A percentile compares a stretch with the other conserved stretches of the same genome.
Evolutionary conservation across 208 protist species (phyloP).

Genomic region (Zelonia costaricensis): DNA sequence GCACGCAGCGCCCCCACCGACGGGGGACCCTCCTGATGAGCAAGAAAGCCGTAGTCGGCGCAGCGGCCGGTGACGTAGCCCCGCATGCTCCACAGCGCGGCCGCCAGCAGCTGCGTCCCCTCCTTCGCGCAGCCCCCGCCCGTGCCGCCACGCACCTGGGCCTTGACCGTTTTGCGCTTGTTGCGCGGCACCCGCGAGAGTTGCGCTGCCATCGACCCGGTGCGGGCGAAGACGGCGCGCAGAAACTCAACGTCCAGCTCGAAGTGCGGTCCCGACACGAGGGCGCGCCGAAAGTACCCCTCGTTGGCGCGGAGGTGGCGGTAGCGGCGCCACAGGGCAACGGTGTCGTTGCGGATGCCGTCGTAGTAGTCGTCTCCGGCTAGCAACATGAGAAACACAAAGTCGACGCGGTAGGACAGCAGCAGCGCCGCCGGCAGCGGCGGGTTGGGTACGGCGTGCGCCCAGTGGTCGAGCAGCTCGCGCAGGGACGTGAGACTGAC

Average conservation of each 20-base stretch:
- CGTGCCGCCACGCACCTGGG: constrained; percentile 21
- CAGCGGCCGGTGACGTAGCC: constrained; percentile 52
- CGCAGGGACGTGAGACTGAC: constrained; percentile 46
- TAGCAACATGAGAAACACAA: constrained; percentile 81
- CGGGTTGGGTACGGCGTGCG: constrained; percentile 40
- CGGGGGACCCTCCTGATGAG: constrained; percentile 15
- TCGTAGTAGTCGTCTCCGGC: constrained; percentile 80
- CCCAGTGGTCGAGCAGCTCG: constrained; percentile 78
- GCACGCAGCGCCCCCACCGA: constrained; percentile 35
- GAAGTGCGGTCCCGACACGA: constrained; percentile 42
- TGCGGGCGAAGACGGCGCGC: constrained; percentile 31
- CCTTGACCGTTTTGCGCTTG: constrained; percentile 41
- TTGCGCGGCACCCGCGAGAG: constrained; percentile 31
- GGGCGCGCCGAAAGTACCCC: constrained; percentile 52
- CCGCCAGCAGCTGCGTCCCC: constrained; percentile 58
- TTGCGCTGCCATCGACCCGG: constrained; percentile 7
- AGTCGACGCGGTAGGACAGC: constrained; percentile 82
- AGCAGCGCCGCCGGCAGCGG: constrained; percentile 47
- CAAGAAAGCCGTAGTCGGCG: constrained; percentile 61
- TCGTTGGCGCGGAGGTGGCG: constrained; percentile 67
- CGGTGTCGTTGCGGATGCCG: constrained; percentile 44
- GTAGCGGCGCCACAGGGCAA: constrained; percentile 70
- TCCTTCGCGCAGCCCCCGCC: constrained; percentile 23
- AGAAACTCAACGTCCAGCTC: constrained; percentile 73
- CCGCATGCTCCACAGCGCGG: constrained; percentile 73